phyloP scores from a whole-genome alignment of 441 rosid genomes.

The Iberis amara region DNA sequence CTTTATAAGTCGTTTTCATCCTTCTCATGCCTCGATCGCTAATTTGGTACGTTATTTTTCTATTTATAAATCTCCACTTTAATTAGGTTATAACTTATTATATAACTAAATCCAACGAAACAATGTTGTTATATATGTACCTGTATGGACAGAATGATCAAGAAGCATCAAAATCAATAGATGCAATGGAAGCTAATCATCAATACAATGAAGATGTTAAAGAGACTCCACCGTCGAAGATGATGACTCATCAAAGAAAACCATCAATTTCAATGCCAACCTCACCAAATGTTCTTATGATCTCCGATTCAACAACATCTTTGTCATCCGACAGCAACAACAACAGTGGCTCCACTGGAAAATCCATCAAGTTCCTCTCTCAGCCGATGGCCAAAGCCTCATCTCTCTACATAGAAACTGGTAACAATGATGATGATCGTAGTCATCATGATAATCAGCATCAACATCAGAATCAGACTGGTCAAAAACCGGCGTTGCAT shows the following conservation, averaged over 20 bases:
- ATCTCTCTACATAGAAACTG: slow-evolving; percentile 28
- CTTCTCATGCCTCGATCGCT: slow-evolving; percentile 29
- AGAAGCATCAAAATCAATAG: slow-evolving; percentile 24
- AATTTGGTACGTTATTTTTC: slow-evolving; percentile 24
- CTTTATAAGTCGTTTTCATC: slow-evolving; percentile 31
- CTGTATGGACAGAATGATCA: slow-evolving; percentile 10
- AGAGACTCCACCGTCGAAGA: slow-evolving; percentile 19
- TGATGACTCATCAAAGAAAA: slow-evolving; percentile 29
- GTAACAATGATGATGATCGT: slow-evolving; percentile 4
- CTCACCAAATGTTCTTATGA: slow-evolving; percentile 29
- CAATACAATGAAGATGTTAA: slow-evolving; percentile 14
- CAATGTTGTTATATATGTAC: not conserved
- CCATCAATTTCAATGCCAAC: slow-evolving; percentile 35
- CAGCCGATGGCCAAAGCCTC: slow-evolving; percentile 32
- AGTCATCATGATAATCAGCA: slow-evolving; percentile 18
- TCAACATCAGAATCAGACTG: slow-evolving; percentile 11
- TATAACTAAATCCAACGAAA: not conserved
- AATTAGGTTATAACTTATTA: slow-evolving; percentile 3
- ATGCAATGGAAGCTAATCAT: slow-evolving; percentile 16
- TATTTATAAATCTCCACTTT: not conserved
- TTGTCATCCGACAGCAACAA: slow-evolving; percentile 20
- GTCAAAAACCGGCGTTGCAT: slow-evolving; percentile 26
- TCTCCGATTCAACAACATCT: slow-evolving; percentile 24
- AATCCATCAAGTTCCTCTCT: slow-evolving; percentile 32
- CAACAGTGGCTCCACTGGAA: slow-evolving; percentile 14